These are phyloP conservation scores for Handroanthus guayacan DNA, from an alignment of 257 asterid genomes.

Conservation along the genomic window DNA sequence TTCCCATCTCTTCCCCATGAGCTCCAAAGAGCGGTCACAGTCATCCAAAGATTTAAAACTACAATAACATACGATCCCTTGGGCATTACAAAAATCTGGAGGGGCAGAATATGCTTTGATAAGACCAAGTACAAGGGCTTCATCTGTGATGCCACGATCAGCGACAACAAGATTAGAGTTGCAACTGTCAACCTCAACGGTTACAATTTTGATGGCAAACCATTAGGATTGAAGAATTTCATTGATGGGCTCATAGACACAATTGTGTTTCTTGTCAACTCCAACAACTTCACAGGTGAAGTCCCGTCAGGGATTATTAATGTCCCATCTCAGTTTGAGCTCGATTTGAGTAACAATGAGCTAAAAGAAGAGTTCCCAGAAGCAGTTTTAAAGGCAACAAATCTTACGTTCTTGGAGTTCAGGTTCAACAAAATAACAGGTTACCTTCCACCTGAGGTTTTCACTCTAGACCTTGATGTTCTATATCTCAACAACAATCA, in stretches of 20 bases:
- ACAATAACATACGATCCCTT: slow-evolving; percentile 42
- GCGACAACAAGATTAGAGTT: slow-evolving; percentile 36
- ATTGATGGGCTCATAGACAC: slow-evolving; percentile 40
- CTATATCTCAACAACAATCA: slow-evolving; percentile 73
- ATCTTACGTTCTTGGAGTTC: slow-evolving; percentile 68
- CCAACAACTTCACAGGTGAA: slow-evolving; percentile 52
- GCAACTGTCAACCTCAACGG: slow-evolving; percentile 60
- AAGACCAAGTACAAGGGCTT: slow-evolving; percentile 54
- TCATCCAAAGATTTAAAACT: slow-evolving; percentile 38
- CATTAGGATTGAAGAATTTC: slow-evolving; percentile 29
- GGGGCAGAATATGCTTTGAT: slow-evolving; percentile 53
- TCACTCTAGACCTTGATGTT: slow-evolving; percentile 63
- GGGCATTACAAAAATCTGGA: slow-evolving; percentile 46
- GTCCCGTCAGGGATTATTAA: slow-evolving; percentile 44
- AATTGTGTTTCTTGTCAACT: slow-evolving; percentile 60
- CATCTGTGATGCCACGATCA: slow-evolving; percentile 45
- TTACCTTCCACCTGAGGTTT: slow-evolving; percentile 45
- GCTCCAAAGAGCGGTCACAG: slow-evolving; percentile 37
- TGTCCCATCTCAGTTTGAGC: slow-evolving; percentile 50
- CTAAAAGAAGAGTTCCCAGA: slow-evolving; percentile 57
- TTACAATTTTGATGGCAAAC: slow-evolving; percentile 16
- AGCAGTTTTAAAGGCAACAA: slow-evolving; percentile 48
- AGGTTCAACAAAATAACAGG: slow-evolving; percentile 61
- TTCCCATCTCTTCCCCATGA: slow-evolving; percentile 6
- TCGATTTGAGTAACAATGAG: slow-evolving; percentile 74